Evolutionary conservation across 2,329 filamentous ascomycete species (phyloP), one percentile per base, ranked within the genome.

Genomic region (Acrocalymma vagum): DNA sequence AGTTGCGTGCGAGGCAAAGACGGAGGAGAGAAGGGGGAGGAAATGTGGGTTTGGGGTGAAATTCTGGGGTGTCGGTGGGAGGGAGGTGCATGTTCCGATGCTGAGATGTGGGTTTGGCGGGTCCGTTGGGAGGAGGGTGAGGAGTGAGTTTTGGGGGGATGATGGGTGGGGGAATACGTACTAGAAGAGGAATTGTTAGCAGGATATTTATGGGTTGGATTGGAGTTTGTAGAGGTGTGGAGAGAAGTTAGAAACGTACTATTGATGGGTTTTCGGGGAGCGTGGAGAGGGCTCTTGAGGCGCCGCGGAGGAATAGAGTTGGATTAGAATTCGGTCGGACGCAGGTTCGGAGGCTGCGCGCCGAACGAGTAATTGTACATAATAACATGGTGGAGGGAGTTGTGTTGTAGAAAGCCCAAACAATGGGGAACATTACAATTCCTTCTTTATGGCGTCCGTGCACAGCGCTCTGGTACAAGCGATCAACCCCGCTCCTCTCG

Each of bases 1-100:
- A 14, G 73, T 69, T 1, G 81, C 82, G 58, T 84, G 66, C 23
- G 78, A 65, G 18, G 73, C 66, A 39, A 84, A 69, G 6, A 84
- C 78, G 3, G 77, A 74, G 52, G 84, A 79, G 1, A 86, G 67
- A 34, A 83, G 78, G 9, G 70, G 58, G 14, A 83, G 67, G 62
- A 86, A 85, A 3, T 71, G 64, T 1, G 72, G 74, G 58, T 85
- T 86, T 51, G 82, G 76, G 20, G 64, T 73, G 48, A 85, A 76
- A 18, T 76, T 78, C 34, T 78, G 71, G 3, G 82, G 76, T 1
- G 78, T 82, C 4, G 80, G 80, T 2, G 82, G 83, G 20, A 83
- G 67, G 26, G 75, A 67, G 16, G 74, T 72, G 7, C 79, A 76
- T 13, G 76, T 73, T 45, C 82, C 83, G 39, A 85, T 75, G 14